phyloP scores from a whole-genome alignment of 768 basidiomycete genomes.

The Psilocybe cubensis region DNA sequence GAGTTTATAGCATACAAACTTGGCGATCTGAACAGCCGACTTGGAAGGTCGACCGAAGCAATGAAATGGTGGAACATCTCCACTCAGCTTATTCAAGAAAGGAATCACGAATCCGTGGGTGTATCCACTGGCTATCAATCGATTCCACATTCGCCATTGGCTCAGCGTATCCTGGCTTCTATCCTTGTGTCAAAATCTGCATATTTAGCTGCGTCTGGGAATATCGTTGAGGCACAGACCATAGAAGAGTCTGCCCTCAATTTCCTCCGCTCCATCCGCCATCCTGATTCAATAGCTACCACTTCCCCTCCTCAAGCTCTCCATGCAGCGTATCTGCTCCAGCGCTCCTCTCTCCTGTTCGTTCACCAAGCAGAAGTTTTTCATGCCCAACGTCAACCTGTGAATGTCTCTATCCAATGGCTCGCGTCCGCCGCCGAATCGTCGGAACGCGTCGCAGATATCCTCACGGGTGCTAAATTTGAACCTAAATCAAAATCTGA shows the following conservation, averaged over 20 bases:
- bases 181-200: constrained; percentile 74
- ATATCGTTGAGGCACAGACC: constrained; percentile 55
- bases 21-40: constrained; percentile 63
- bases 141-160: constrained; percentile 51
- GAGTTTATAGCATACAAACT: constrained; percentile 66
- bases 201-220: constrained; percentile 62
- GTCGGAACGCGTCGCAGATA: constrained; percentile 64
- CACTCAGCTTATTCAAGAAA: constrained; percentile 44
- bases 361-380: constrained; percentile 77
- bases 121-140: background rate
- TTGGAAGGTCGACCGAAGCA: constrained; percentile 57
- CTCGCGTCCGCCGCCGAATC: constrained; percentile 66
- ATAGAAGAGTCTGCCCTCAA: constrained; percentile 59
- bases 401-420: constrained; percentile 53
- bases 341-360: constrained; percentile 74
- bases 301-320: constrained; percentile 61
- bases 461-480: constrained; percentile 47
- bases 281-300: constrained; percentile 44
- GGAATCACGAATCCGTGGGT: background rate
- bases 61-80: constrained; percentile 71
- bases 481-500: constrained; percentile 38
- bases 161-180: constrained; percentile 64
- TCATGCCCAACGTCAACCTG: constrained; percentile 48
- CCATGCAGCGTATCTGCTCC: constrained; percentile 68
- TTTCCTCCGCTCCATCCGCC: constrained; percentile 57